Percentiles rank a stretch among this genome's conserved stretches.
Conservation (phyloP, 805 yeast genomes). For the Ogataea nakhonphanomensis region DNA sequence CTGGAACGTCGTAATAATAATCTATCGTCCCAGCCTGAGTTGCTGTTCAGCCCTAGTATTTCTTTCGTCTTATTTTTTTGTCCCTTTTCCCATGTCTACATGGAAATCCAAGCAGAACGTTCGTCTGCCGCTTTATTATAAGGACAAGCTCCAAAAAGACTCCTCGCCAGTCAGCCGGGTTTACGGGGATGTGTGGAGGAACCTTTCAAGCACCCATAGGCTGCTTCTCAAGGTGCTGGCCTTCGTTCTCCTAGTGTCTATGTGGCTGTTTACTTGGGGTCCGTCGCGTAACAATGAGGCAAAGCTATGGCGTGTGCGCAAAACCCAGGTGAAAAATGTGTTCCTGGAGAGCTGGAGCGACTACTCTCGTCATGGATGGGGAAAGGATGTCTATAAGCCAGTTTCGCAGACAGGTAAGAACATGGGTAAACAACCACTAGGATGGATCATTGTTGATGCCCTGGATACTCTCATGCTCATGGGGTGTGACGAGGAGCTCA, state of each 20-base stretch:
- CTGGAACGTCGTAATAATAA: no score
- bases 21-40: no score
- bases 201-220: slow-evolving; percentile 21
- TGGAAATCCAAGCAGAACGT: slow-evolving; percentile 26
- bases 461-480: slow-evolving; percentile 78
- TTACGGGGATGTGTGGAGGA: slow-evolving; percentile 14
- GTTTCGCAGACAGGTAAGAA: slow-evolving; percentile 57
- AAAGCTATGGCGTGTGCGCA: slow-evolving; percentile 45
- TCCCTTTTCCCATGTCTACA: slow-evolving; percentile 7
- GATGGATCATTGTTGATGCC: slow-evolving; percentile 91
- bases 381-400: slow-evolving; percentile 75
- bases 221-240: slow-evolving; percentile 46
- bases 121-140: slow-evolving; percentile 50
- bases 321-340: slow-evolving; percentile 58
- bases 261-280: slow-evolving; percentile 7
- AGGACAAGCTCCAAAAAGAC: slow-evolving; percentile 40
- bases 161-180: slow-evolving; percentile 13
- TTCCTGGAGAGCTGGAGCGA: slow-evolving; percentile 76
- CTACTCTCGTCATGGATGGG: slow-evolving; percentile 78
- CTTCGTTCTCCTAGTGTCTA: slow-evolving; percentile 33
- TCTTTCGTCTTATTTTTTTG: neutral
- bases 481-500: slow-evolving; percentile 63
- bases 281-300: slow-evolving; percentile 9
- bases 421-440: slow-evolving; percentile 79
- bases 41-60: neutral